Percentiles rank a stretch among this genome's conserved stretches.
These are phyloP conservation scores for Coix lacrymajobi DNA, from an alignment of 176 grass and related monocot genomes.

Conservation along the genomic window DNA sequence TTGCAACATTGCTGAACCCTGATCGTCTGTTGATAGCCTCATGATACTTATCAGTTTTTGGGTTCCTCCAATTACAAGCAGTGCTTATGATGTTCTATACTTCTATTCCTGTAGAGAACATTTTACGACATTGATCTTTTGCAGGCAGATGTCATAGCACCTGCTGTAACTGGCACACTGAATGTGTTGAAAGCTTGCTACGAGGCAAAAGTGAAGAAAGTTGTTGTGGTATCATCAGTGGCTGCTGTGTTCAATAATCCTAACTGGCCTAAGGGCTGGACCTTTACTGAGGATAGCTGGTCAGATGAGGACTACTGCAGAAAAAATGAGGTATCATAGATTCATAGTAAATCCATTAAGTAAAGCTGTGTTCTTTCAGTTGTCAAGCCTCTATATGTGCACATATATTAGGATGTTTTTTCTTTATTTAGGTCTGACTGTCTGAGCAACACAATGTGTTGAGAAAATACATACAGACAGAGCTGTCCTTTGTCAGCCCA, in stretches of 20 bases:
- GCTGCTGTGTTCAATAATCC: constrained; percentile 43
- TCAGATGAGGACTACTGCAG: constrained; percentile 55
- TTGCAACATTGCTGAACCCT: neutral
- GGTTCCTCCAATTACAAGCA: neutral
- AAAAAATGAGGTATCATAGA: constrained; percentile 25
- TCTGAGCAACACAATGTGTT: neutral
- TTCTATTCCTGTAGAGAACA: neutral
- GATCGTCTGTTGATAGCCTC: neutral
- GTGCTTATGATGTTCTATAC: neutral
- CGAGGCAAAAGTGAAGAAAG: constrained; percentile 58
- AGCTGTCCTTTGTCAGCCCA: neutral
- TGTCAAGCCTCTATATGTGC: neutral
- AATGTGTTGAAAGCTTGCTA: constrained; percentile 71
- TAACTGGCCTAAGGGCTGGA: constrained; percentile 52
- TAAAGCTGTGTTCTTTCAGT: neutral
- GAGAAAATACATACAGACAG: neutral
- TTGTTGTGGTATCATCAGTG: constrained; percentile 66
- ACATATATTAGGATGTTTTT: neutral
- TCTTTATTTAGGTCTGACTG: neutral
- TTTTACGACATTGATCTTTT: neutral
- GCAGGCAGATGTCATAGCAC: constrained; percentile 55
- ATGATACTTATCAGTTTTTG: neutral
- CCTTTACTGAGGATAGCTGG: constrained; percentile 65
- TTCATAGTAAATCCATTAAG: neutral
- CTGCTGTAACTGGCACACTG: constrained; percentile 65